Evolutionary conservation across 1,139 yeast species (phyloP).

Genomic region (Yamadazyma oceani): DNA sequence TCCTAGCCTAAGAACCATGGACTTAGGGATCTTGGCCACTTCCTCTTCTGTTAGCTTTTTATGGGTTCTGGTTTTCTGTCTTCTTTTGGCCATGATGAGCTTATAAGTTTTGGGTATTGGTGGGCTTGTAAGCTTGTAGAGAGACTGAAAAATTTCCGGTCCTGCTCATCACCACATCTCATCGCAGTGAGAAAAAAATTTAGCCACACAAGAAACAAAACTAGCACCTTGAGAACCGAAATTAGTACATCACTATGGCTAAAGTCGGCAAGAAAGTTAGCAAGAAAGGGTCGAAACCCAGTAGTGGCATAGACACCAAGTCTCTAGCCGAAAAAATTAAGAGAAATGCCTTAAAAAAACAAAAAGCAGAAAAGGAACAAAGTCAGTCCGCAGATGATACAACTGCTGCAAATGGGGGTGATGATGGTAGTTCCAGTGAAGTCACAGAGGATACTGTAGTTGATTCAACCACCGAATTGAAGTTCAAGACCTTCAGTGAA

Average conservation of each 20-base stretch:
- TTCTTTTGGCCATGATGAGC: slow-evolving; percentile 50
- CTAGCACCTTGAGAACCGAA: no score
- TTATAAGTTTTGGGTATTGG: no score
- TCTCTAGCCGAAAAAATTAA: slow-evolving; percentile 52
- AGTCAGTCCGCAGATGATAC: slow-evolving; percentile 8
- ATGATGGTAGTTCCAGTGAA: no score
- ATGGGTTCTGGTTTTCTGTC: slow-evolving; percentile 83
- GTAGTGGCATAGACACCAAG: slow-evolving; percentile 13
- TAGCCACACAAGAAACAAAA: no score
- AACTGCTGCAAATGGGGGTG: no score
- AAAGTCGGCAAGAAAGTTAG: not conserved
- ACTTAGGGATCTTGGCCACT: slow-evolving; percentile 73
- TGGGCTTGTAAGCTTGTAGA: not conserved
- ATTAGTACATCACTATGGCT: not conserved
- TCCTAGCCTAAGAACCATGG: slow-evolving; percentile 91
- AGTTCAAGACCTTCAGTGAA: slow-evolving; percentile 46
- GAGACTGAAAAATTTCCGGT: no score
- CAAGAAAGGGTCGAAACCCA: slow-evolving; percentile 4
- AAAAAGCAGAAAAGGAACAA: slow-evolving; percentile 19
- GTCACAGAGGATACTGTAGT: slow-evolving; percentile 13
- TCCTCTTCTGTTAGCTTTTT: slow-evolving; percentile 66
- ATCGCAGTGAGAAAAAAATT: not conserved
- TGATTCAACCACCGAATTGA: slow-evolving; percentile 25
- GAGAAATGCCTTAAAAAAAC: slow-evolving; percentile 47
- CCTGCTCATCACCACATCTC: slow-evolving; percentile 9